Base-by-base conservation (phyloP, 106 monocot genomes). In the Dendrobium catenatum region DNA sequence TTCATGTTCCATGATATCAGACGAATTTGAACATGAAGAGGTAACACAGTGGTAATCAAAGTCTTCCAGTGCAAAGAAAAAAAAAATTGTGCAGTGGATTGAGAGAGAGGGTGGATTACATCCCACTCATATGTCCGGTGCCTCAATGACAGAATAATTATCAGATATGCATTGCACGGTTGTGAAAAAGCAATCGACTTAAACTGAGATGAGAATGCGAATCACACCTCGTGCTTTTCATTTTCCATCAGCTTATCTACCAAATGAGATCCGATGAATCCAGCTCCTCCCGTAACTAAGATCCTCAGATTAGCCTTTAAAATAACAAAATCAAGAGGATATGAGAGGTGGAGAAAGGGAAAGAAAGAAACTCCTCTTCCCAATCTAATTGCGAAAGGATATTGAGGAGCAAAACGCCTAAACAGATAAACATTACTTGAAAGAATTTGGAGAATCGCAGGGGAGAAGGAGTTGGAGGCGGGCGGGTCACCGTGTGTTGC, bases 181-280 rank as follows among this genome's bases (percentile, higher is more conserved):
- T 61, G 61, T 61, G 18, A 17, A 17, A 58, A 22, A n/a, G 19
- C 22, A n/a, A 20, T 61, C 10, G 15, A 51, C 51, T 15, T 11
- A 15, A 70, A 70, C 18, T 70, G 33, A 70, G 31, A 70, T 70
- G 33, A 70, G 19, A 33, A 10, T 33, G 33, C 4, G 29, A 33
- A 40, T n/a, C 37, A n/a, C 76, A 90, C 93, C 93, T 93, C 93
- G 73, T 93, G 83, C 80, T 93, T 93, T 68, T 93, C 90, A 86
- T 90, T 93, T 75, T 93, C 93, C 93, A 93, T 93, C 84, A 93
- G 85, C 76, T 87, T 93, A 82, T 93, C 93, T 6, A 93, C 90
- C 75, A 93, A 80, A 84, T 93, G 93, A 79, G 93, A 93, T 58
- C 93, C 93, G 79, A 93, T 93, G 43, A 93, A 93, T 55, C 93